Evolutionary conservation across 331 rosid genomes (phyloP).

Genomic region (Pyrus hybrid): DNA sequence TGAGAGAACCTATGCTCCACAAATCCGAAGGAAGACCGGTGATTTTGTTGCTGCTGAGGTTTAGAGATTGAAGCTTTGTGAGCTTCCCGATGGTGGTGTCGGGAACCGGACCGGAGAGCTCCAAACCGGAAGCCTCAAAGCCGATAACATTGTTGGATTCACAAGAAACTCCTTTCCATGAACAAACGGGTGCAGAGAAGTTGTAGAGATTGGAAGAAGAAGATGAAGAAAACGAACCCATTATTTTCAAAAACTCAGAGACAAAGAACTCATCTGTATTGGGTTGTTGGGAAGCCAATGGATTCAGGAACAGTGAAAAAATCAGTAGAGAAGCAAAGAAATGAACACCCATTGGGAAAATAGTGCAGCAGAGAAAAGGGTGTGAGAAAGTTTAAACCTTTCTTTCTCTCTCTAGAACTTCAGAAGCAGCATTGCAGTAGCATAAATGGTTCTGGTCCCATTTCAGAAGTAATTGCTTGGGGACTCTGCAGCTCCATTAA

Average conservation of each 20-base stretch:
- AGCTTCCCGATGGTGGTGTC: slow-evolving; percentile 86
- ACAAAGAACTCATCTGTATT: slow-evolving; percentile 78
- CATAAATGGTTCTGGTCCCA: slow-evolving; percentile 25
- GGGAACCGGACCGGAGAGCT: slow-evolving; percentile 71
- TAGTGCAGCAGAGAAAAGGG: slow-evolving; percentile 9
- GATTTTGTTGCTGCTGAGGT: slow-evolving; percentile 78
- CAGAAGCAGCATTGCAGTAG: slow-evolving; percentile 20
- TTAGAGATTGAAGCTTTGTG: slow-evolving; percentile 56
- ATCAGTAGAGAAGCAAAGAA: slow-evolving; percentile 48
- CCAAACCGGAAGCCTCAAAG: slow-evolving; percentile 46
- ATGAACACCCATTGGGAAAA: slow-evolving; percentile 50
- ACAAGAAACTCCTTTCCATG: slow-evolving; percentile 76
- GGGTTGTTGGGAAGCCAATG: slow-evolving; percentile 64
- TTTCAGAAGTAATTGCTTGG: slow-evolving; percentile 19
- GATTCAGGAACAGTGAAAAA: slow-evolving; percentile 53
- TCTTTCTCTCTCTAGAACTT: slow-evolving; percentile 13
- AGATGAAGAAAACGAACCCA: slow-evolving; percentile 28
- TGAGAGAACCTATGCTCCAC: slow-evolving; percentile 76
- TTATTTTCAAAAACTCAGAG: slow-evolving; percentile 55
- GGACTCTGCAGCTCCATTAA: slow-evolving; percentile 25
- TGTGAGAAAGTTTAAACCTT: neutral
- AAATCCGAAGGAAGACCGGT: slow-evolving; percentile 70
- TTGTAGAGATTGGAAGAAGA: slow-evolving; percentile 37
- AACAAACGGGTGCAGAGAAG: slow-evolving; percentile 64
- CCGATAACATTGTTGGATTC: slow-evolving; percentile 39